Evolutionary conservation across 2,329 filamentous ascomycete genomes (phyloP).

Genomic region (Coniosporium uncinatum): DNA sequence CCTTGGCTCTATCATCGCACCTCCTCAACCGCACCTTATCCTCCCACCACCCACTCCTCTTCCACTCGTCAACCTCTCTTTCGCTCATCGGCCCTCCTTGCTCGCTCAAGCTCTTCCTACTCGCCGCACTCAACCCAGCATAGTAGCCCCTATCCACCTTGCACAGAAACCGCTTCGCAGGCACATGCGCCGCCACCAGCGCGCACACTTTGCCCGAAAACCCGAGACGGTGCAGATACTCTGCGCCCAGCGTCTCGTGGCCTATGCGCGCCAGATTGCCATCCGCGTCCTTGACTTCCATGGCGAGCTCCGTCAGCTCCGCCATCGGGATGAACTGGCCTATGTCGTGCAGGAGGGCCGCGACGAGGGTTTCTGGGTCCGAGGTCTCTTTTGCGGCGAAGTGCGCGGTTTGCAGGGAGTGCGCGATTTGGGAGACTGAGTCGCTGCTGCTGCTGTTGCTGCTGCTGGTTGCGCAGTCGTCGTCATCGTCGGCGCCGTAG

Average conservation of each 20-base stretch:
- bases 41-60: conserved; percentile 2
- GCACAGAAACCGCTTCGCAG: conserved; percentile 32
- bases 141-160: conserved; percentile 24
- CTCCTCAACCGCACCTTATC: conserved; percentile 4
- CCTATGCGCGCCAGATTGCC: conserved; percentile 26
- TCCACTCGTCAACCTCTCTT: conserved; percentile 14
- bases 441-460: too few species aligned
- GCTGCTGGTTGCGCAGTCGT: too few species aligned
- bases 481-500: conserved; percentile 9
- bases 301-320: conserved; percentile 13
- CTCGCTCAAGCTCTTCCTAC: conserved; percentile 27
- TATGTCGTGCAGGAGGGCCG: conserved; percentile 34
- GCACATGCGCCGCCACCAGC: conserved; percentile 30
- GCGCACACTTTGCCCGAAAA: conserved; percentile 25
- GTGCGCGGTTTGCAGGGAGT: conserved; percentile 22
- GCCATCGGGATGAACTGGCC: conserved; percentile 32
- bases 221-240: conserved; percentile 20
- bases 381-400: conserved; percentile 13
- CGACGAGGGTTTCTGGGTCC: conserved; percentile 23
- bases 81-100: conserved; percentile 27
- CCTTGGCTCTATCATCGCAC: conserved; percentile 5
- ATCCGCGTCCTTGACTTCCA: conserved; percentile 6
- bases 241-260: conserved; percentile 29
- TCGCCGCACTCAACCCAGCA: conserved; percentile 25
- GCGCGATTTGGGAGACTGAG: conserved; percentile 19